phyloP scores from a whole-genome alignment of 148 eudicot species.

The Chenopodium formosanum region DNA sequence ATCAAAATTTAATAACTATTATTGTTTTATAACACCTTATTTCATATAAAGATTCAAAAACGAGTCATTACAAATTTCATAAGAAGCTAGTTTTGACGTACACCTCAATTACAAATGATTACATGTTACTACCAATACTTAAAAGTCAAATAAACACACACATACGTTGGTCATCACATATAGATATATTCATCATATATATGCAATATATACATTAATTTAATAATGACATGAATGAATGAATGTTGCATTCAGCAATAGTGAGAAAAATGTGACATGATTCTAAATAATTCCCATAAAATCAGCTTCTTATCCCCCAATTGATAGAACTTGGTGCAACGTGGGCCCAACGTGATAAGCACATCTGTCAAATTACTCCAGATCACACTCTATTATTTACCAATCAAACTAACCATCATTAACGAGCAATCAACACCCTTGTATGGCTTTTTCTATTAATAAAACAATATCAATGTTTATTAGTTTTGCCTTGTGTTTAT shows the following conservation, averaged over 20 bases:
- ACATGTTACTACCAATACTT: neutral
- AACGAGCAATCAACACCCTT: neutral
- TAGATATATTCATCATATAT: no score
- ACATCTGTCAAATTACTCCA: conserved; percentile 14
- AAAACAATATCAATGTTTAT: no score
- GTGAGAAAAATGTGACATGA: neutral
- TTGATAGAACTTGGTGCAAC: neutral
- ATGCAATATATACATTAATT: neutral
- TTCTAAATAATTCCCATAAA: neutral
- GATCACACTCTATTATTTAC: conserved; percentile 8
- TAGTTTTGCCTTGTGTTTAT: no score
- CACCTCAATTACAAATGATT: neutral
- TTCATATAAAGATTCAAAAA: no score
- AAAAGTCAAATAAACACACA: neutral
- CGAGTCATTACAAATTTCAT: no score
- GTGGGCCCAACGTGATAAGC: conserved; percentile 11
- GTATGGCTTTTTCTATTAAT: neutral
- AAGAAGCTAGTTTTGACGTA: neutral
- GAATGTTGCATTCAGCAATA: neutral
- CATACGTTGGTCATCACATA: neutral
- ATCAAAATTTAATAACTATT: no score
- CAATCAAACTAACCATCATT: conserved; percentile 7
- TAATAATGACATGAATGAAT: neutral
- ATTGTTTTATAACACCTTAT: no score
- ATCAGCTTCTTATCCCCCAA: neutral